Evolutionary conservation across 2,329 filamentous ascomycete genomes (phyloP).

Genomic region (Didymella pinodella): DNA sequence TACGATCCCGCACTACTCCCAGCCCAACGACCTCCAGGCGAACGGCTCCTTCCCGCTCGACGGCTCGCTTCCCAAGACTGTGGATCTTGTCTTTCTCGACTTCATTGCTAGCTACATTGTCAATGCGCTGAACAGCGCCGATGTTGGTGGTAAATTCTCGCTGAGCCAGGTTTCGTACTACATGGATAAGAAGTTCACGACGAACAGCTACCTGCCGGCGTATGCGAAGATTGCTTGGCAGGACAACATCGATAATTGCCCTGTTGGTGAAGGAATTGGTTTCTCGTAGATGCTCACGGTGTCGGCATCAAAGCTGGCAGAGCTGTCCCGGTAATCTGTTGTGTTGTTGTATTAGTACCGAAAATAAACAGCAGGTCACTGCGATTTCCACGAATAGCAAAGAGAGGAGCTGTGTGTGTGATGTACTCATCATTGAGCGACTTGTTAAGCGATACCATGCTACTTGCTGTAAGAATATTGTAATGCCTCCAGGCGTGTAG

Average conservation of each 20-base stretch:
- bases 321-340: no score
- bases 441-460: slow-evolving; percentile 14
- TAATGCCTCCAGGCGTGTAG: slow-evolving; percentile 14
- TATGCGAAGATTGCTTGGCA: slow-evolving; percentile 55
- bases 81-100: slow-evolving; percentile 64
- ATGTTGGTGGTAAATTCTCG: slow-evolving; percentile 45
- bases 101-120: slow-evolving; percentile 54
- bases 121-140: slow-evolving; percentile 42
- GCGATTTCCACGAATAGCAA: no score
- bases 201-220: slow-evolving; percentile 52
- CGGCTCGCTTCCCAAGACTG: slow-evolving; percentile 54
- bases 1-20: slow-evolving; percentile 56
- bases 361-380: no score
- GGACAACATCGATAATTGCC: slow-evolving; percentile 51
- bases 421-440: neutral
- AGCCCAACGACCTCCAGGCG: slow-evolving; percentile 61
- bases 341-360: no score
- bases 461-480: slow-evolving; percentile 12
- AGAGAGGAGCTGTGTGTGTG: neutral
- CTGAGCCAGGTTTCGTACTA: slow-evolving; percentile 48
- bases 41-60: slow-evolving; percentile 58
- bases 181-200: slow-evolving; percentile 52
- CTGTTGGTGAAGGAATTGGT: slow-evolving; percentile 49
- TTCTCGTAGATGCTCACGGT: neutral
- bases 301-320: no score